Conservation (phyloP, 495 filamentous ascomycete species). For the Hypoxylon fuscum region DNA sequence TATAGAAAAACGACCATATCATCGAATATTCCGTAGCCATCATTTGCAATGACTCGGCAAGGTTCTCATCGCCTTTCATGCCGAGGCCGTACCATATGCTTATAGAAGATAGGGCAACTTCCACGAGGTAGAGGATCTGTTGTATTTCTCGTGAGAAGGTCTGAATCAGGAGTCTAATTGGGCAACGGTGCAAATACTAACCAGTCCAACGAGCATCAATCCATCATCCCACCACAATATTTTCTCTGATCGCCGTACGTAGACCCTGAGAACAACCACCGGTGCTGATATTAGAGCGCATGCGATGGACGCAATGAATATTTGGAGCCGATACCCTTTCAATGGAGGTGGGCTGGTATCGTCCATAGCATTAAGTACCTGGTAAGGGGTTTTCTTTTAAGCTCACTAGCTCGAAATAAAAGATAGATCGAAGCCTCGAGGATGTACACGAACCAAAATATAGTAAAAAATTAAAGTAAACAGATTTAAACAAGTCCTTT, state of each 20-base stretch:
- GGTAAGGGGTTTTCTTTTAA: not conserved
- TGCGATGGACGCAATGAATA: conserved; percentile 13
- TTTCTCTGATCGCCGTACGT: conserved; percentile 14
- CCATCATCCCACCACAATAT: conserved; percentile 37
- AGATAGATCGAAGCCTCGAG: too few relatives aligned
- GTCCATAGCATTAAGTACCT: not conserved
- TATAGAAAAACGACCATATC: conserved; percentile 30
- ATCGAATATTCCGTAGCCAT: conserved; percentile 19
- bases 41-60: not conserved
- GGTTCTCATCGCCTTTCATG: not conserved
- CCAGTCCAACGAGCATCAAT: conserved; percentile 23
- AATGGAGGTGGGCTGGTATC: not conserved
- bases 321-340: not conserved
- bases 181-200: conserved; percentile 6
- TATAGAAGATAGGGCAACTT: conserved; percentile 4
- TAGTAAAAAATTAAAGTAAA: too few relatives aligned
- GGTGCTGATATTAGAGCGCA: conserved; percentile 5
- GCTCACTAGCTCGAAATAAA: too few relatives aligned
- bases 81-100: conserved; percentile 13
- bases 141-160: not conserved
- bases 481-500: too few relatives aligned
- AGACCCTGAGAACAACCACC: conserved; percentile 21
- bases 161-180: not conserved
- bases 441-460: too few relatives aligned
- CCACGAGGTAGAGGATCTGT: conserved; percentile 14